Evolutionary conservation across 108 stramenopile species (phyloP).

Genomic region (Discostella pseudostelligera): DNA sequence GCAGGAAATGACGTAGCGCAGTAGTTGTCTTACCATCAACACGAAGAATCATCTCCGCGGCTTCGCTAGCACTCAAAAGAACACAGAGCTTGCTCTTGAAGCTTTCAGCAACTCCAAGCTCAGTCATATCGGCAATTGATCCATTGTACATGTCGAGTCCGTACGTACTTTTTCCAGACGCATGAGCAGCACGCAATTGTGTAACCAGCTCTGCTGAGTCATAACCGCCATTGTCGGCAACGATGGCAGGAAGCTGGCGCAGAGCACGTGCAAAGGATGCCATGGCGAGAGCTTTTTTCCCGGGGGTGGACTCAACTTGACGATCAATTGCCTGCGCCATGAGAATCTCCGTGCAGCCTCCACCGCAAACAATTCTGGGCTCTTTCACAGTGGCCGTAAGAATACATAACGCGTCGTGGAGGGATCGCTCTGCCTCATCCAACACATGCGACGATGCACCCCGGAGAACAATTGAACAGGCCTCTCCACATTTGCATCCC

Average conservation of each 20-base stretch:
- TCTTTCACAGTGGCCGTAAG: constrained; percentile 93
- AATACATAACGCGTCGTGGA: constrained; percentile 98
- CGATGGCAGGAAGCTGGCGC: constrained; percentile 93
- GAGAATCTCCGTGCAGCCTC: constrained; percentile 94
- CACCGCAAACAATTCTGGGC: constrained; percentile 93
- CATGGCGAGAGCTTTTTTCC: constrained; percentile 99
- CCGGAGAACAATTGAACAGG: constrained; percentile 97
- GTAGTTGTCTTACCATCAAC: constrained; percentile 72
- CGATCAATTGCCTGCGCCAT: constrained; percentile 93
- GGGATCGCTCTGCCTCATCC: constrained; percentile 96
- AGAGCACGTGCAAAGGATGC: constrained; percentile 95
- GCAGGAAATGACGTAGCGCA: neutral
- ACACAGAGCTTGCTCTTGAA: constrained; percentile 97
- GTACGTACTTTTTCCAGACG: constrained; percentile 72
- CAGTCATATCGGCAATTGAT: constrained; percentile 90
- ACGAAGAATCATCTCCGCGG: constrained; percentile 99
- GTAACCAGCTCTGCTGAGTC: constrained; percentile 97
- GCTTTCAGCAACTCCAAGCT: constrained; percentile 94
- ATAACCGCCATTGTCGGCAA: constrained; percentile 99
- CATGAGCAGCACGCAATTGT: constrained; percentile 92
- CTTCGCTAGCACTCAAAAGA: constrained; percentile 95
- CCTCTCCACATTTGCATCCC: constrained; percentile 93
- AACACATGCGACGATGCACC: constrained; percentile 95
- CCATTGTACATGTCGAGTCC: constrained; percentile 98
- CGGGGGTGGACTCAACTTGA: constrained; percentile 85